Evolutionary conservation across 2,329 filamentous ascomycete genomes (phyloP), one percentile per base, ranked within the genome.

Genomic region (Lecanicillium sp.): DNA sequence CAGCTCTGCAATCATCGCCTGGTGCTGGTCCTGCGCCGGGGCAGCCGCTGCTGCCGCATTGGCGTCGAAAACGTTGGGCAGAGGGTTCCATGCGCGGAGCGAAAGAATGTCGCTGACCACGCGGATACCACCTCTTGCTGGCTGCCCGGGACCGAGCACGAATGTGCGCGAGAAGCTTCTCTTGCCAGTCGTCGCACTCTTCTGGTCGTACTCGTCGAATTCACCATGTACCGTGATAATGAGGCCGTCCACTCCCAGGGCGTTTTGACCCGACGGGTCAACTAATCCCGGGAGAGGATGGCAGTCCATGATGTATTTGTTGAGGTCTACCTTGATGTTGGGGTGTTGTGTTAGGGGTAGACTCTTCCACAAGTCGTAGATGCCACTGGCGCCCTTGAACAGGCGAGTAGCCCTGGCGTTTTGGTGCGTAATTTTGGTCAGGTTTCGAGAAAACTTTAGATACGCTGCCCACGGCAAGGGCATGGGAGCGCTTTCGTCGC

Each of bases 81-180:
- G 62, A 9, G 74, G 60, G 23, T 66, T 73, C 62, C 82, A 90
- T 5, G 83, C 79, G 54, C 86, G 79, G 42, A 95, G 68, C 12
- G 81, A 81, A 32, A 94, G 72, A 68, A 90, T 80, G 64, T 95
- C 90, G 62, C 80, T 90, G 54, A 90, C 74, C 30, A 95, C 85
- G 40, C 88, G 79, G 48, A 94, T 79, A 2, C 70, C 77, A 15
- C 80, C 79, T 38, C 74, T 71, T 5, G 81, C 75, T 1, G 81
- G 79, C 27, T 75, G 75, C 26, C 86, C 87, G 1, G 89, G 88
- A 0, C 87, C 87, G 15, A 95, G 74, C 33, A 90, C 71, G 61
- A 94, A 89, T 1, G 81, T 86, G 43, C 90, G 82, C 46, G 90
- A 88, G 65, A 95, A 95, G 62, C 85, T 89, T 51, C 89, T 83